A percentile compares a stretch with the other conserved stretches of the same genome.
Conservation (phyloP, 2,329 filamentous ascomycete species). For the Huntiella moniliformis region DNA sequence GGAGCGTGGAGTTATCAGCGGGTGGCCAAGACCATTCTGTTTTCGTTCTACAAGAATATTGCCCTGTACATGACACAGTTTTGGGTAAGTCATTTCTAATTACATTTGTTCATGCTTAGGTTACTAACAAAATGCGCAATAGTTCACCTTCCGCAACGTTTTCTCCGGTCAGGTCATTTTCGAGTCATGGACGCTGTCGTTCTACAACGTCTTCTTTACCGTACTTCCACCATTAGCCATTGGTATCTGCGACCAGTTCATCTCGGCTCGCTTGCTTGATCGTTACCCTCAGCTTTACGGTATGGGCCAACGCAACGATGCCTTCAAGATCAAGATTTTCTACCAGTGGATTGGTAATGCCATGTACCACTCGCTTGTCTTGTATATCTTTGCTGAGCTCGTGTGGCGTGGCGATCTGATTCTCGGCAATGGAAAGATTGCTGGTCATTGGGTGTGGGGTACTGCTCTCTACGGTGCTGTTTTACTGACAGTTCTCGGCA, state of each 20-base stretch:
- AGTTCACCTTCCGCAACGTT: conserved; percentile 95
- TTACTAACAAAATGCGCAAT: conserved; percentile 3
- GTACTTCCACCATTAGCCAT: conserved; percentile 83
- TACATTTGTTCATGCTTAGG: conserved; percentile 15
- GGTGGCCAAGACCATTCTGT: conserved; percentile 89
- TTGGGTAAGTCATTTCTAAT: conserved; percentile 47
- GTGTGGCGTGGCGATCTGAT: conserved; percentile 71
- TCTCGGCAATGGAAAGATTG: conserved; percentile 58
- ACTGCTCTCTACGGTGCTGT: conserved; percentile 85
- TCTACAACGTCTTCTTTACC: conserved; percentile 98
- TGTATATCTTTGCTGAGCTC: conserved; percentile 70
- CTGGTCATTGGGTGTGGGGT: conserved; percentile 96
- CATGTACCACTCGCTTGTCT: conserved; percentile 81
- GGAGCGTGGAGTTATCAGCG: conserved; percentile 96
- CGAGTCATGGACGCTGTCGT: conserved; percentile 97
- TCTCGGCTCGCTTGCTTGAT: conserved; percentile 81
- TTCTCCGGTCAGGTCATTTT: conserved; percentile 97
- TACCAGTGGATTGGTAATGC: conserved; percentile 84
- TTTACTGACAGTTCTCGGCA: conserved; percentile 83
- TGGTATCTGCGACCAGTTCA: conserved; percentile 94
- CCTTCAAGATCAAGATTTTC: conserved; percentile 88
- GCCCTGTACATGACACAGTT: conserved; percentile 98
- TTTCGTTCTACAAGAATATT: conserved; percentile 99
- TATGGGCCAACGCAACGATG: conserved; percentile 78
- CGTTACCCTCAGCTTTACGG: conserved; percentile 92